Base-by-base conservation (phyloP, 2,329 filamentous ascomycete genomes). In the Beauveria bassiana region DNA sequence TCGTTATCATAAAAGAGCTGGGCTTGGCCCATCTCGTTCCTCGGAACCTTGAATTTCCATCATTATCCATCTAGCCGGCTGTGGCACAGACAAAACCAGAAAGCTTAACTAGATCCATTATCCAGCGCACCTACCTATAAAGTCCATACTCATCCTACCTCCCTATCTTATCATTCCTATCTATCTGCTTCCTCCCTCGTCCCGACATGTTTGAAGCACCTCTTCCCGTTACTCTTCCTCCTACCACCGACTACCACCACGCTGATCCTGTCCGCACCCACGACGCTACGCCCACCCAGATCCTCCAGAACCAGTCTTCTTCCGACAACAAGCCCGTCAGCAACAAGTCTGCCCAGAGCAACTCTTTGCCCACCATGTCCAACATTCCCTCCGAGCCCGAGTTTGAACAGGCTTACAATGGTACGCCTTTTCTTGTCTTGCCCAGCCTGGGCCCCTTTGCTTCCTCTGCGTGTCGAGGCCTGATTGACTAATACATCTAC, bases 391-490 rank as follows among this genome's bases (percentile, higher is more conserved):
- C 81, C 66, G 93, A 98, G 86, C 93, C 95, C 73, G 93, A 99
- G 82, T 98, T 98, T 81, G 87, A 97, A 86, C 93, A 98, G 86
- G 93, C 93, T 73, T 96, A 96, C 86, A 91, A 92, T 77, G 91
- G 91, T 96, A 80, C 8, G 31, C 22, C 14, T 16, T 14, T 18
- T 22, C 22, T 22, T 22, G 22, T 22, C 52, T 14, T 28, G 38
- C 5, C 20, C 6, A 34, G 31, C 34, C 34, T 26, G 24, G 14
- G 40, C 16, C 8, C 20, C 22, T 22, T 26, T 40, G 47, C 43
- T 28, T 52, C 60, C 26, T 51, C 16, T 12, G 26, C 16, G 4
- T 9, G 5, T 51, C 10, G 28, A 16, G 22, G 22, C 22, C 1
- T 26, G 2, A 3, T 34, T 26, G 38, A 63, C 61, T 47, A 9